Evolutionary conservation across 805 yeast genomes (phyloP).

Genomic region (Cyberlindnera mycetangii): DNA sequence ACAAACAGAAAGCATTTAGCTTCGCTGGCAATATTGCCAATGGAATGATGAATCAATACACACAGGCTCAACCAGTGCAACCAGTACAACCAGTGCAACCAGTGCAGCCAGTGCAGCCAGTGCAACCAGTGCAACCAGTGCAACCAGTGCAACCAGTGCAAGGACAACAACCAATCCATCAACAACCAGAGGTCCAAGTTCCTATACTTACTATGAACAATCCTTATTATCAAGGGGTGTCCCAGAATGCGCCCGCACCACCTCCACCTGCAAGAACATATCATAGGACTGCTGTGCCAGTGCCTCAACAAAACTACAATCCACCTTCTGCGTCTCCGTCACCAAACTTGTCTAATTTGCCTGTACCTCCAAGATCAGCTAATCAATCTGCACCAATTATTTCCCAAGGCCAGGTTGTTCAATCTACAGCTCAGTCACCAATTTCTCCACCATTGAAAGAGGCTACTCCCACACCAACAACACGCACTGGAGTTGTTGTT

Average conservation of each 20-base stretch:
- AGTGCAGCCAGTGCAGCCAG: conserved; percentile 3
- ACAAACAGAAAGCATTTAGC: conserved; percentile 17
- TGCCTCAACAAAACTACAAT: conserved; percentile 3
- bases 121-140: conserved; percentile 3
- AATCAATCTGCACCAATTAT: background rate
- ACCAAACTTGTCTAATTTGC: conserved; percentile 23
- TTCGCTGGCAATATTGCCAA: conserved; percentile 14
- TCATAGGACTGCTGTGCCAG: conserved; percentile 6
- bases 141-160: conserved; percentile 3
- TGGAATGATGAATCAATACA: conserved; percentile 9
- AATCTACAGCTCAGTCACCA: background rate
- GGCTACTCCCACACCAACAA: background rate
- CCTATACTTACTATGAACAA: conserved; percentile 12
- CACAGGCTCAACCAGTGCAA: conserved; percentile 2
- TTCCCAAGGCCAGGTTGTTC: background rate
- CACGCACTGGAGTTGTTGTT: background rate
- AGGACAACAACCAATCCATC: too few species aligned
- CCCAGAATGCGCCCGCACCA: conserved; percentile 1
- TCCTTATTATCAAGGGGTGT: conserved; percentile 20
- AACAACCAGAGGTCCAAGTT: background rate
- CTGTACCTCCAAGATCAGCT: conserved; percentile 17
- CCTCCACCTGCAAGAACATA: conserved; percentile 14
- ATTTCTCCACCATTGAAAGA: background rate
- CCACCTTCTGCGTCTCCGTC: conserved; percentile 14
- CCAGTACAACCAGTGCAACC: conserved; percentile 8